These are phyloP conservation scores for Cenococcum geophilum DNA, from an alignment of 495 filamentous ascomycete genomes.

Conservation along the genomic window DNA sequence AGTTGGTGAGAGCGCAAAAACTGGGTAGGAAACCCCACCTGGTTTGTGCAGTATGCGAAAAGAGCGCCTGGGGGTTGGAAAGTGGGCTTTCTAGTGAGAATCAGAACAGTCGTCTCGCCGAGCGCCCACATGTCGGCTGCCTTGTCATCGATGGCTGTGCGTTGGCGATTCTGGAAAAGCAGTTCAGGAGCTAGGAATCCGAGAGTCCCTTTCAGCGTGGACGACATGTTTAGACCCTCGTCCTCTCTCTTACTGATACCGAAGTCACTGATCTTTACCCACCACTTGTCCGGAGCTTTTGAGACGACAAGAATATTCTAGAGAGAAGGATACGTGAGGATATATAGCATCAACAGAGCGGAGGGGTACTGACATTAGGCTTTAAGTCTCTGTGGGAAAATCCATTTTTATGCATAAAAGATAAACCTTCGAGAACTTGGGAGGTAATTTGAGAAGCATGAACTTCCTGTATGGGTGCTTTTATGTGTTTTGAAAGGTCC, in stretches of 20 bases:
- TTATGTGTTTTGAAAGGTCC: neutral
- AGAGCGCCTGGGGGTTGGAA: neutral
- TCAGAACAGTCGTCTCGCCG: neutral
- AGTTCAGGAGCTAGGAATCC: neutral
- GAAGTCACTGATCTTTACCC: slow-evolving; percentile 28
- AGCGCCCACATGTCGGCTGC: neutral
- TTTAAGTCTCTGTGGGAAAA: slow-evolving; percentile 30
- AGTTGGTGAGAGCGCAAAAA: neutral
- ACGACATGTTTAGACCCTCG: neutral
- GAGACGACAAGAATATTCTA: slow-evolving; percentile 19
- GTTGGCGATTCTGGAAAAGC: neutral
- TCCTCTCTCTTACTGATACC: slow-evolving; percentile 22
- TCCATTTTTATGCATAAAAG: slow-evolving; percentile 24
- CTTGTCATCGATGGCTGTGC: neutral
- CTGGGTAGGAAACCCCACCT: neutral
- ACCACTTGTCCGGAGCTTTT: slow-evolving; percentile 11
- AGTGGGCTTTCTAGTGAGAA: neutral
- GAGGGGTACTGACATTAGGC: slow-evolving; percentile 13
- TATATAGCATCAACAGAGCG: neutral
- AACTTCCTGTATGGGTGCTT: neutral
- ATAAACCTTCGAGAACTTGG: slow-evolving; percentile 21
- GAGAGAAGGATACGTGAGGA: neutral
- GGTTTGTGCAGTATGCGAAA: neutral
- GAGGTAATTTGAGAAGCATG: neutral
- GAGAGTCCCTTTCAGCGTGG: neutral